Percentiles rank a stretch among this genome's conserved stretches.
Evolutionary conservation across 495 filamentous ascomycete species (phyloP).

Genomic region (Neurospora sp.): DNA sequence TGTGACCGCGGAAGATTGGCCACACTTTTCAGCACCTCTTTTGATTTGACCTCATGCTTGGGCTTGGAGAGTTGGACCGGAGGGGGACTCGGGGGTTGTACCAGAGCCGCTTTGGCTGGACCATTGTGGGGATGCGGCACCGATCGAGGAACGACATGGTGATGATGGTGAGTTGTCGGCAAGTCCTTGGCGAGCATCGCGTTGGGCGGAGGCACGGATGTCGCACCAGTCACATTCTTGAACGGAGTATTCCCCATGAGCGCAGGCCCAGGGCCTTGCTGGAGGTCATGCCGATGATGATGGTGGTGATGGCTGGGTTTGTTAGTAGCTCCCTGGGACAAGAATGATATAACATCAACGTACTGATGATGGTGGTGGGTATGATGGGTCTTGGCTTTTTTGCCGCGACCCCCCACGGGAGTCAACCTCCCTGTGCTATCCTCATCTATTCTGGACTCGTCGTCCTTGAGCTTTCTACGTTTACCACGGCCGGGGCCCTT

Average conservation of each 20-base stretch:
- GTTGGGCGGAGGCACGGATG: slow-evolving; percentile 49
- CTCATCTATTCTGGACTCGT: slow-evolving; percentile 47
- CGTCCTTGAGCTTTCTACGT: slow-evolving; percentile 50
- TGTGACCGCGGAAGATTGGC: slow-evolving; percentile 65
- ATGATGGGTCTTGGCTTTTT: slow-evolving; percentile 46
- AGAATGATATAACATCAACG: slow-evolving; percentile 18
- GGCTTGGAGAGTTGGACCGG: slow-evolving; percentile 29
- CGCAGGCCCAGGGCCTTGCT: slow-evolving; percentile 43
- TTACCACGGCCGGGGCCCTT: slow-evolving; percentile 39
- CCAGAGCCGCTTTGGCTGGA: slow-evolving; percentile 23
- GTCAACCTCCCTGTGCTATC: slow-evolving; percentile 46
- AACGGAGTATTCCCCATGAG: slow-evolving; percentile 30
- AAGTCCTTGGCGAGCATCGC: slow-evolving; percentile 35
- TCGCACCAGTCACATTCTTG: slow-evolving; percentile 34
- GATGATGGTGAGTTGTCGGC: slow-evolving; percentile 29
- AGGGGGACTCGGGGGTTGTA: slow-evolving; percentile 32
- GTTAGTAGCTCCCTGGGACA: slow-evolving; percentile 13
- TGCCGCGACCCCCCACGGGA: slow-evolving; percentile 43
- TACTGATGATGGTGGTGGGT: slow-evolving; percentile 57
- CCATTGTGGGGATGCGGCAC: slow-evolving; percentile 4
- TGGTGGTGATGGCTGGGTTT: slow-evolving; percentile 59
- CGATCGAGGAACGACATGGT: slow-evolving; percentile 21
- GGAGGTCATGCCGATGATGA: slow-evolving; percentile 59
- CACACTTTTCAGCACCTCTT: slow-evolving; percentile 59
- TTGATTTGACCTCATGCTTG: slow-evolving; percentile 55